Evolutionary conservation across 192 early-diverging fungal species (phyloP), one percentile per base, ranked within the genome.

Genomic region (Coemansia erecta): DNA sequence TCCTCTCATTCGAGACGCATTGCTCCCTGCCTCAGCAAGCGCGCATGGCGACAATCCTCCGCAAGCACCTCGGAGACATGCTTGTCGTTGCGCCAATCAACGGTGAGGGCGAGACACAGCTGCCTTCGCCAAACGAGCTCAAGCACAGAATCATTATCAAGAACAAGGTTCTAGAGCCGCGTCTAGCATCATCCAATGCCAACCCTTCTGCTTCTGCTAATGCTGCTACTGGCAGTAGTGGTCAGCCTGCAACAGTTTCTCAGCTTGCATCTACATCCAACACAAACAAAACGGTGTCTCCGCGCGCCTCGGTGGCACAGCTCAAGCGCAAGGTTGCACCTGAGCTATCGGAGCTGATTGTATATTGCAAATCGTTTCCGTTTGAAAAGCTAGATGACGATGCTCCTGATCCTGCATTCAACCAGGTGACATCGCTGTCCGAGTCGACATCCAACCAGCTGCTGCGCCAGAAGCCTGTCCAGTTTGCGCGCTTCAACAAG

Each of bases 1-100:
- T 92, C 49, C 62, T 96, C 50, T 92, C 90, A 13, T 64, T 96
- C 7, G 94, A 96, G 70, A 85, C 86, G 9, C 90, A 92, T 69
- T 95, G 94, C 64, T 81, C 82, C 28, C 58, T 83, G 21, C 70
- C 81, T 17, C 90, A 92, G 68, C 94, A 95, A 63, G 83, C 66
- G 15, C 67, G 73, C 13, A 90, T 94, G 87, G 94, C 91, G 5
- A 63, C 40, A 10, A 86, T 90, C 33, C 62, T 95, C 56, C 44
- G 58, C 21, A 82, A 83, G n/a, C 72, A 81, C 12, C 70, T 95
- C n/a, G 91, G 90, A 7, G 85, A 83, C 28, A 67, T 66, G 62
- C 80, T 95, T 46, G 63, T 93, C 17, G 63, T 77, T 39, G 71
- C 68, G 2, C 61, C 68, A 2, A 19, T 85, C 13, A 71, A 53